Evolutionary conservation across 768 basidiomycete species (phyloP).

Genomic region (Piloderma croceum): DNA sequence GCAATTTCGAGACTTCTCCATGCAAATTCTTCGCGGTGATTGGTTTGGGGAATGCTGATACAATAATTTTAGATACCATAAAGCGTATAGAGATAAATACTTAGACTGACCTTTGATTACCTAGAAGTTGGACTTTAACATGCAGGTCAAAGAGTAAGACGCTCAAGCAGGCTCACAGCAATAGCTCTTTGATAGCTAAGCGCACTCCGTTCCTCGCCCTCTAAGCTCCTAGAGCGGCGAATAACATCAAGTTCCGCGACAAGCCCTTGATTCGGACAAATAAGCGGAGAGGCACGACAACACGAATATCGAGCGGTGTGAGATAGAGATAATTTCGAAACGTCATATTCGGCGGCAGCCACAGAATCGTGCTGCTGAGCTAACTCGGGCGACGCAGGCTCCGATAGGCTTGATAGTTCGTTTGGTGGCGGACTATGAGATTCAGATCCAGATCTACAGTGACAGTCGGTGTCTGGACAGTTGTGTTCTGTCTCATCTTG

Average conservation of each 20-base stretch:
- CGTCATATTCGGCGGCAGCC: conserved; percentile 14
- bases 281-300: conserved; percentile 56
- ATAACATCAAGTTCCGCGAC: conserved; percentile 55
- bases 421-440: conserved; percentile 5
- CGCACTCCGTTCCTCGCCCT: conserved; percentile 62
- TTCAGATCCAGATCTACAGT: conserved; percentile 14
- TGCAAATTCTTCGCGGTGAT: conserved; percentile 35
- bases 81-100: conserved; percentile 5
- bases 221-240: conserved; percentile 51
- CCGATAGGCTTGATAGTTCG: conserved; percentile 1
- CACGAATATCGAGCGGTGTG: conserved; percentile 48
- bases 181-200: conserved; percentile 71
- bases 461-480: conserved; percentile 37
- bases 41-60: conserved; percentile 43
- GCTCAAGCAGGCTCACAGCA: conserved; percentile 40
- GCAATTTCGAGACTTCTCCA: conserved; percentile 37
- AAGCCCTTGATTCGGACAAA: conserved; percentile 64
- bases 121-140: conserved; percentile 21
- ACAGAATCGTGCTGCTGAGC: conserved; percentile 17
- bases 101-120: conserved; percentile 39
- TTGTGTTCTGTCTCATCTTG: conserved; percentile 39
- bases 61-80: neutral
- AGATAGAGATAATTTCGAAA: conserved; percentile 14
- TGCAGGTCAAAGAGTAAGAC: conserved; percentile 1
- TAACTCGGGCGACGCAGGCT: conserved; percentile 7